Base-by-base conservation (phyloP, 805 yeast genomes). In the Metschnikowia koreensis region DNA sequence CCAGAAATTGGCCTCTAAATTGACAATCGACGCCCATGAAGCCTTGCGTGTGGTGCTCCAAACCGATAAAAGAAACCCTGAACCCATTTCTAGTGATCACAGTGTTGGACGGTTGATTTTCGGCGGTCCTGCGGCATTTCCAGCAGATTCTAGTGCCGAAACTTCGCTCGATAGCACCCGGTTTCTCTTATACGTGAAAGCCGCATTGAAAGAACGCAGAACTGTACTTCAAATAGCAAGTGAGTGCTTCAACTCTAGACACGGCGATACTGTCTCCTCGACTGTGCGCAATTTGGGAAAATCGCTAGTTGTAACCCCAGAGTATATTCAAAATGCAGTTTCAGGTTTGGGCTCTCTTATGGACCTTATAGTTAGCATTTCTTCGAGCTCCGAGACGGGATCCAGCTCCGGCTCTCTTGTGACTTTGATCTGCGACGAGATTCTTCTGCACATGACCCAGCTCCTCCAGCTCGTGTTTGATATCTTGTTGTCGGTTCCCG, bases 181-280 rank as follows among this genome's bases (percentile, higher is more conserved):
- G 37, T 52, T 71, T 15, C 46, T 63, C 13, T 55, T 74, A n/a
- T 72, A 75, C 59, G 67, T 71, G 8, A 62, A 69, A 17, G 65
- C 63, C n/a, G 67, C 80, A 1, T 65, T 82, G 50, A 66, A 74
- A 50, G 89, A 85, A 60, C 75, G 86, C 60, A 68, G 82, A 53
- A 63, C 72, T 1, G 66, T 81, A 0, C 60, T 82, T n/a, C 71
- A 74, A 39, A 64, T 80, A 3, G 69, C 75, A 1, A 60, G 71
- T 38, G 72, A 68, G 45, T 58, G 66, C 47, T 57, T 65, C 47
- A 55, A 56, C 51, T 53, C 54, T 41, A 57, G 62, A 22, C 48
- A 57, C 33, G 54, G 54, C 34, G 59, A 56, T 11, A 34, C 43
- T 9, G 53, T 55, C 1, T 66, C 79, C 10, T 39, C 56, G 3